Percentiles rank a stretch among this genome's conserved stretches.
Evolutionary conservation across 1,284 basidiomycete species (phyloP).

Genomic region (Fomitiporia mediterranea): DNA sequence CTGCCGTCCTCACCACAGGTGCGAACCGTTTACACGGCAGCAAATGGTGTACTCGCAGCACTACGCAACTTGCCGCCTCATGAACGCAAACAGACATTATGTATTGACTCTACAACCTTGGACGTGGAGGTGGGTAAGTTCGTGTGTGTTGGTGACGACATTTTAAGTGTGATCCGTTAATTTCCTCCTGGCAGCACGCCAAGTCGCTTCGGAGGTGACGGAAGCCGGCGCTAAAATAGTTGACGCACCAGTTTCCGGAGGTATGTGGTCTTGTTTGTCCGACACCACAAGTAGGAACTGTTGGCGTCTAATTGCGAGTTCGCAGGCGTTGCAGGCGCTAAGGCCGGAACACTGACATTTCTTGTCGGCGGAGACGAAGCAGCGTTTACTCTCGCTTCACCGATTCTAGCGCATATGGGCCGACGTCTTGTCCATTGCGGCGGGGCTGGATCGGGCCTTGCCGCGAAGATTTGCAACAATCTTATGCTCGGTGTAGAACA

Average conservation of each 20-base stretch:
- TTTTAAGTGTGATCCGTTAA: not conserved
- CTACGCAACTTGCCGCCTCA: conserved; percentile 42
- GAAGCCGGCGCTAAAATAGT: conserved; percentile 70
- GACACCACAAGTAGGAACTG: too few species aligned
- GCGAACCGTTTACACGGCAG: conserved; percentile 58
- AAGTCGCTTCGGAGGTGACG: conserved; percentile 53
- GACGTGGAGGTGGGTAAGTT: conserved; percentile 56
- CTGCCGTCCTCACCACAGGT: conserved; percentile 85
- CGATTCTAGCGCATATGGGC: conserved; percentile 74
- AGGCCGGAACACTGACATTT: conserved; percentile 83
- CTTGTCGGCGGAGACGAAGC: conserved; percentile 75
- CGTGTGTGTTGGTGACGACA: not conserved
- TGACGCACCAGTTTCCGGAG: conserved; percentile 90
- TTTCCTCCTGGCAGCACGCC: conserved; percentile 38
- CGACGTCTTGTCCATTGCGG: conserved; percentile 81
- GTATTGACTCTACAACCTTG: conserved; percentile 86
- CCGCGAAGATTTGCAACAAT: conserved; percentile 88
- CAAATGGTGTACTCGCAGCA: conserved; percentile 55
- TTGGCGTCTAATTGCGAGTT: not conserved
- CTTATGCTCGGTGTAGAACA: conserved; percentile 75
- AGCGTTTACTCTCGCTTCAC: conserved; percentile 57
- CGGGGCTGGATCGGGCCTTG: conserved; percentile 78
- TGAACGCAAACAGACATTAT: conserved; percentile 48
- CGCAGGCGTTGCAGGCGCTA: conserved; percentile 77
- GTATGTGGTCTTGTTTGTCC: conserved; percentile 35